Base-by-base conservation (phyloP, 2,329 filamentous ascomycete genomes). In the Ophiocordyceps camponoti-floridani region DNA sequence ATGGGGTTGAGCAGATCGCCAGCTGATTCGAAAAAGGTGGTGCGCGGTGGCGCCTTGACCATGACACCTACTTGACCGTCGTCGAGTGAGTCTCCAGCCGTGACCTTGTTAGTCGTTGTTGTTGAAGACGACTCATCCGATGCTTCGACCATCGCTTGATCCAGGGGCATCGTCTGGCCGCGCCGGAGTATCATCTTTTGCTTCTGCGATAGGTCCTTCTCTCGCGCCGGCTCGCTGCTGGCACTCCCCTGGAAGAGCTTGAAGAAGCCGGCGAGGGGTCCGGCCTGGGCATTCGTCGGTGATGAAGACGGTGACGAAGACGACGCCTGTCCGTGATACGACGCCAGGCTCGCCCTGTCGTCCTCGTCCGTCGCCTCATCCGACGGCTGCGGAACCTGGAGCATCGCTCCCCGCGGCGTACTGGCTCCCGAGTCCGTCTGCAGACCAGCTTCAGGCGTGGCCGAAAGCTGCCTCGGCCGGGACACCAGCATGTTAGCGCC, bases 11-110 rank as follows among this genome's bases (percentile, higher is more conserved):
- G 73, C 3, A 98, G 66, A 59, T 98, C 89, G 11, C 87, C 85
- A 0, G 91, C 91, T 4, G 89, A 88, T 63, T 98, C 91, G 48
- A 98, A 94, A 49, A 98, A 83, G 0, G 85, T 93, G 1, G 91
- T 96, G 53, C 77, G 82, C 0, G 91, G 91, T 4, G 91, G 91
- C 8, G 85, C 81, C 44, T 75, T 68, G 14, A 37, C 4, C 45
- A 82, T 60, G 23, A 23, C 23, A 11, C 59, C 64, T 38, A 68
- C 62, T 3, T 56, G 50, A 10, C 66, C 66, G 14, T 66, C 63
- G 3, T 61, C 61, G 14, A 68, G 53, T 48, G 75, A 71, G 8
- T 69, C 62, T 3, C 73, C 73, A 1, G 66, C 57, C 0, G 73
- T 74, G 4, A 70, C 69, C 47, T 58, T 63, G 47, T 23, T 51